Conservation (phyloP, 2,329 filamentous ascomycete genomes). For the Nothopassalora personata region DNA sequence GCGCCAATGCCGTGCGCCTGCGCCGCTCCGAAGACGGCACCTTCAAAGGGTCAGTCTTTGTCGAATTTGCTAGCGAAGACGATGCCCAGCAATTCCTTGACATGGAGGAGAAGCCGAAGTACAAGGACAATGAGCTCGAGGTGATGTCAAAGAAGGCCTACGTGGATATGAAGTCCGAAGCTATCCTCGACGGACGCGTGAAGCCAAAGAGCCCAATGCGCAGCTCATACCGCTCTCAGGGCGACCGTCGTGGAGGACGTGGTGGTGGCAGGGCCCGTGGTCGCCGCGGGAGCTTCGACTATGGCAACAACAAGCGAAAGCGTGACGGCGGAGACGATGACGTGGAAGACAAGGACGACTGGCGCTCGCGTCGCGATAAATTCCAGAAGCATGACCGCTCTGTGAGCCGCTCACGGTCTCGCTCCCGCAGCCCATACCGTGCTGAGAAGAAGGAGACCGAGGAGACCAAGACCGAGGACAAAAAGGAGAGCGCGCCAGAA, state of each 20-base stretch:
- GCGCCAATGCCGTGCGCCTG: slow-evolving; percentile 78
- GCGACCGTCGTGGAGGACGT: slow-evolving; percentile 29
- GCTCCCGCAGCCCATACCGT: slow-evolving; percentile 13
- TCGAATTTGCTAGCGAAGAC: slow-evolving; percentile 80
- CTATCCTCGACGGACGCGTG: slow-evolving; percentile 41
- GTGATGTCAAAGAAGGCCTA: slow-evolving; percentile 89
- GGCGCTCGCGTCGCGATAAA: slow-evolving; percentile 22
- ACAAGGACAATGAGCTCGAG: slow-evolving; percentile 70
- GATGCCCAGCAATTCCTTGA: slow-evolving; percentile 73
- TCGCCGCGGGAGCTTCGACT: slow-evolving; percentile 25
- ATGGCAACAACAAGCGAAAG: slow-evolving; percentile 26
- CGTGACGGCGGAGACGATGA: slow-evolving; percentile 20
- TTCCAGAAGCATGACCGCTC: slow-evolving; percentile 19
- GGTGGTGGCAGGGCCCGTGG: slow-evolving; percentile 24
- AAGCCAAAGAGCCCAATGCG: slow-evolving; percentile 31
- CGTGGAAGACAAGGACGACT: slow-evolving; percentile 22
- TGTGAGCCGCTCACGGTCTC: slow-evolving; percentile 9
- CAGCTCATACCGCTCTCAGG: slow-evolving; percentile 34
- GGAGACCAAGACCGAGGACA: slow-evolving; percentile 11
- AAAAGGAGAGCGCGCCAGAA: slow-evolving; percentile 1
- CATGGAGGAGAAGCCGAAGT: slow-evolving; percentile 75
- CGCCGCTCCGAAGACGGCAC: slow-evolving; percentile 65
- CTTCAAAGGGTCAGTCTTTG: slow-evolving; percentile 97
- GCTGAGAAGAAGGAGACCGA: slow-evolving; percentile 13
- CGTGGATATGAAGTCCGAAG: slow-evolving; percentile 49